Evolutionary conservation across 352 stramenopile genomes (phyloP), one percentile per base, ranked within the genome.

Genomic region (Phytophthora sp.): DNA sequence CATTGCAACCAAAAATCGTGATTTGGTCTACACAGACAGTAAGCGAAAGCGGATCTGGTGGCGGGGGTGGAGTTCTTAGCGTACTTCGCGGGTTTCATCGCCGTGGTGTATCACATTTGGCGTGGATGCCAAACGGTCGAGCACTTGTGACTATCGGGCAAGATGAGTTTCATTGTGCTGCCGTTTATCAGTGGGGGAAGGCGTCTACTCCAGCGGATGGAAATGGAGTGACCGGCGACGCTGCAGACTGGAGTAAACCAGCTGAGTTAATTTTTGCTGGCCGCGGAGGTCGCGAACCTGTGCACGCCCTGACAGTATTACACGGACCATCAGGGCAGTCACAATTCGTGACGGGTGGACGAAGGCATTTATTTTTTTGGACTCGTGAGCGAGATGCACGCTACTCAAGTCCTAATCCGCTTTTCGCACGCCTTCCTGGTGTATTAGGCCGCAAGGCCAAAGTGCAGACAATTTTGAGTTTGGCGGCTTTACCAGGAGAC

Each of bases 341-440:
- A 8, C 70, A 86, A 30, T 92, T 94, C 50, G 82, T 92, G 24
- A 92, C 85, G 10, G 67, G 74, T 37, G 85, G 83, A 1, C 65
- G 69, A 9, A 75, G 80, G 2, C 79, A 94, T 62, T 60, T 94
- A 15, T 89, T 77, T 52, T 94, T 92, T 56, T 94, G 85, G 85
- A 60, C 68, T 23, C 81, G 79, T 28, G 85, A 94, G 44, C 83
- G 67, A 20, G 75, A 85, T 35, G 81, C 73, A 26, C 79, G 78
- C 0, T 91, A 87, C 59, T 68, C 67, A 7, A 79, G 66, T 17
- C 27, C 56, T 1, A 66, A 87, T 23, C 70, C 79, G 9, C 42
- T 86, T 0, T 92, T 87, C n/a, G 69, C 66, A 34, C 65, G 74
- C 48, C 72, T 79, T 2, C 69, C 66, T 10, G 86, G 82, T 2